Conservation (phyloP, 176 grass and related monocot species). For the Aegilops speltoides region DNA sequence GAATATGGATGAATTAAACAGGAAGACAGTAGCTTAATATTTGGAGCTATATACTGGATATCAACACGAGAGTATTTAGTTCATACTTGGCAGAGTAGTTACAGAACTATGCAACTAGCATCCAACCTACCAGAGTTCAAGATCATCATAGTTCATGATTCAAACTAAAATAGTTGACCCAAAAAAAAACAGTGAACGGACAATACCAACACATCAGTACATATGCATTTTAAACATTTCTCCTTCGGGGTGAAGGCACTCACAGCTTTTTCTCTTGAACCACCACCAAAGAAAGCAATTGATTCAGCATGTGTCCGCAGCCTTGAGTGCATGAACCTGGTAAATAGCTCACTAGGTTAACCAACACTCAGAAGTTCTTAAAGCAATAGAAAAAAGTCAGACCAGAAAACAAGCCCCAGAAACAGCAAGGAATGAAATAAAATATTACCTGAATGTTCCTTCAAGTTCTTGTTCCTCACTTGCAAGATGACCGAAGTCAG, state of each 20-base stretch:
- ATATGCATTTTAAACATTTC: not conserved
- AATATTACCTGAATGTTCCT: constrained; percentile 85
- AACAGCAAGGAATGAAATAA: not conserved
- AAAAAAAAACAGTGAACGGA: not conserved
- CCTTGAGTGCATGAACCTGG: constrained; percentile 95
- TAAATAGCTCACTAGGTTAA: constrained; percentile 38
- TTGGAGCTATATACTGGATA: not conserved
- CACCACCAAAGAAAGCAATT: constrained; percentile 99
- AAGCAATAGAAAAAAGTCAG: constrained; percentile 7
- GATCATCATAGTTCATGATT: not conserved
- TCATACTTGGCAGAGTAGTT: not conserved
- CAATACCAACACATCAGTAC: not conserved
- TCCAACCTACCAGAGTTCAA: not conserved
- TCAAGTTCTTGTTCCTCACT: constrained; percentile 94
- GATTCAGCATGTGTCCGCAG: constrained; percentile 96
- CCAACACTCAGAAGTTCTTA: constrained; percentile 21
- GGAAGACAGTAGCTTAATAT: not conserved
- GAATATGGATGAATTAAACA: not conserved
- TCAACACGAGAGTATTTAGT: not conserved
- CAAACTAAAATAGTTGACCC: constrained; percentile 2
- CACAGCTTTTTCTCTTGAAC: constrained; percentile 90
- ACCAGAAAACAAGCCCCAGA: not conserved
- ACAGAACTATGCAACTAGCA: not conserved
- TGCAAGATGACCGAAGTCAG: constrained; percentile 91
- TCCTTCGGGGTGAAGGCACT: constrained; percentile 35